Base-by-base conservation (phyloP, 1,284 basidiomycete species). In the Sphagnurus paluster region DNA sequence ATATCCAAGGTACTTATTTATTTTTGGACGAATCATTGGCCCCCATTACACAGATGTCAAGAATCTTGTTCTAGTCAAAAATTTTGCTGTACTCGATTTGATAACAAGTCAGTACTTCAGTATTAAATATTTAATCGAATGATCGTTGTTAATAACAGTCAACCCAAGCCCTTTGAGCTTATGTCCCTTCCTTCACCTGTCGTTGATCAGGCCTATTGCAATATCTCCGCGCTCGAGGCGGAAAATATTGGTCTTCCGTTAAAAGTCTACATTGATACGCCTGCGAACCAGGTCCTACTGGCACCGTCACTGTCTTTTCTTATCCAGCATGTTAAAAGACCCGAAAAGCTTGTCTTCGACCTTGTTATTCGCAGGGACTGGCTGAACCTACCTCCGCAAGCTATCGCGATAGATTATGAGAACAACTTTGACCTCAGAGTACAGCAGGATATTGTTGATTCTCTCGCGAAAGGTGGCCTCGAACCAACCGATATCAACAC, bases 301-400 rank as follows among this genome's bases (percentile, higher is more conserved):
- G 59, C 58, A 16, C 79, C 76, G 5, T 71, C 73, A 2, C 68
- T 80, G 38, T 62, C 69, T 1, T 80, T 80, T 58, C 68, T 72
- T 39, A 57, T 82, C 37, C 65, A 65, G 4, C 76, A 81, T 52
- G 70, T 73, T n/a, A 50, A 50, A 14, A 66, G 58, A 19, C 57
- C 58, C 7, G 59, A 66, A 20, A 67, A 63, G 21, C 53, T 80
- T 41, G 58, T 80, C 7, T 79, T 82, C 50, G 79, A 80, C 54
- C 68, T 81, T 10, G 77, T 77, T 16, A 67, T 75, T 20, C 68
- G 74, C 16, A 67, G 67, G 20, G 72, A 81, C 57, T 59, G 66
- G 56, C 60, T 71, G n/a, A 67, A 60, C 5, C 68, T 67, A 30
- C 70, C 75, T 1, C 72, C 72, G 0, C 56, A 48, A 2, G 45